Base-by-base conservation (phyloP, 1,139 yeast genomes). In the Pichia sp. region DNA sequence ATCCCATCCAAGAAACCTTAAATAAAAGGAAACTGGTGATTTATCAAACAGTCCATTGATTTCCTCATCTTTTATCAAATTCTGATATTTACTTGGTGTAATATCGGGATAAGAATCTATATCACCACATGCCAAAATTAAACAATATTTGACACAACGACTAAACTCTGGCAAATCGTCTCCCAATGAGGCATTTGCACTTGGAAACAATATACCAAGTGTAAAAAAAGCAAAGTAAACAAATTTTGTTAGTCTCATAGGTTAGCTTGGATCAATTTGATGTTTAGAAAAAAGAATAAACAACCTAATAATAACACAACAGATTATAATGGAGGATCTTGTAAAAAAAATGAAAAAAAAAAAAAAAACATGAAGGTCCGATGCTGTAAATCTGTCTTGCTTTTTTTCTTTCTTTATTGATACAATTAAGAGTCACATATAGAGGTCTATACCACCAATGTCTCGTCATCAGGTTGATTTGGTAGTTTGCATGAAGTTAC, bases 381-480 rank as follows among this genome's bases (percentile, higher is more conserved):
- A n/a, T n/a, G n/a, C n/a, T n/a, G n/a, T n/a, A n/a, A n/a, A n/a
- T n/a, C n/a, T n/a, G n/a, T n/a, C n/a, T n/a, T n/a, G n/a, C n/a
- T n/a, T n/a, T n/a, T n/a, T n/a, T n/a, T n/a, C n/a, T n/a, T n/a
- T n/a, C n/a, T n/a, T n/a, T n/a, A n/a, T n/a, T n/a, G n/a, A n/a
- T n/a, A n/a, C n/a, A n/a, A n/a, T n/a, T n/a, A n/a, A n/a, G n/a
- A n/a, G n/a, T n/a, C n/a, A n/a, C n/a, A n/a, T n/a, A n/a, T n/a
- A n/a, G n/a, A n/a, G n/a, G n/a, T 32, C 9, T 24, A 10, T 33
- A 33, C 24, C 27, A 33, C 23, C 25, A 16, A 89, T 89, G 97
- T 87, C 96, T 4, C 80, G 95, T 48, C 96, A 89, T 63, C 96
- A 89, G 61, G 81, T 83, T 12, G 97, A 90, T 62, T 72, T 90